Evolutionary conservation across 2,329 filamentous ascomycete genomes (phyloP), one percentile per base, ranked within the genome.

Genomic region (Penicillium sp.): DNA sequence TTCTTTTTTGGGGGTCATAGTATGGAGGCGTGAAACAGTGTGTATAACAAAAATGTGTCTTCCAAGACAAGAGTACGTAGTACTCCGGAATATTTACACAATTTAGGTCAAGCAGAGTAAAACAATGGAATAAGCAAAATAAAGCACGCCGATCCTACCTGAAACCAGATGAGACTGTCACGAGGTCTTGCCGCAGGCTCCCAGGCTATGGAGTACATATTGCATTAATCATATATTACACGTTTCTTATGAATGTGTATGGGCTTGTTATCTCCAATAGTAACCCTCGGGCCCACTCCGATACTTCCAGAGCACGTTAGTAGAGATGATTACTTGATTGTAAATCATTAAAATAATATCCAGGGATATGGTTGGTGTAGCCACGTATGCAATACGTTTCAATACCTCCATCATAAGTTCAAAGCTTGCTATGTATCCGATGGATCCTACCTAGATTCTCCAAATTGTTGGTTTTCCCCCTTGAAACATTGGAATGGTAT

Each of bases 271-370:
- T 44, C 14, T 13, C 26, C 39, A 27, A n/a, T 19, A 3, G 32
- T 51, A 45, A 51, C 41, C 32, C 48, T 51, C 48, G 48, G 48
- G 16, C 41, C 48, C 48, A 51, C 48, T 39, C 48, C 41, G 40
- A 46, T n/a, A 32, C 23, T 47, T 32, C 16, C 47, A 44, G 9
- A 19, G 43, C 43, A 45, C n/a, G 14, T 36, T 36, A 36, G 14
- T 7, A 36, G 32, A 32, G 29, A n/a, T 23, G 34, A 19, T 36
- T 47, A 23, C 23, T 5, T 23, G 23, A 5, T 23, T 23, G 23
- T 35, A 36, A 35, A 35, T 46, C 16, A 44, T 44, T 44, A 14
- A n/a, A 36, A 36, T 18, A 18, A 36, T 36, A 36, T 9, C 23
- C 14, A 23, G 38, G 38, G 10, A 29, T 47, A 7, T 30, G 26